A percentile compares a stretch with the other conserved stretches of the same genome.
These are phyloP conservation scores for Pachysandra terminalis DNA, from an alignment of 164 flowering plant genomes.

Conservation along the genomic window DNA sequence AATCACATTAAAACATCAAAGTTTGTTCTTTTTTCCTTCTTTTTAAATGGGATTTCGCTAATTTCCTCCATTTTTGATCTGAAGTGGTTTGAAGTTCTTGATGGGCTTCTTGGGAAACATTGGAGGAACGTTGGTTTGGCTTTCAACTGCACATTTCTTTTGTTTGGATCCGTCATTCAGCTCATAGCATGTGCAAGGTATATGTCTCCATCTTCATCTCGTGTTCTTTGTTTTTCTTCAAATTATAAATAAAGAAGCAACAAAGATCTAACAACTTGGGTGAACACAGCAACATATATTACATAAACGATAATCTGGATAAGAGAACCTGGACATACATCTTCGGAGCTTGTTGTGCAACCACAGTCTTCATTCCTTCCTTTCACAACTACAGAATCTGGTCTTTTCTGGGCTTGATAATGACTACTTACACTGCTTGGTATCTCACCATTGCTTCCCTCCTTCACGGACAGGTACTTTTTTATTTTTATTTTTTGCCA, in stretches of 20 bases:
- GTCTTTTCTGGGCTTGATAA: constrained; percentile 89
- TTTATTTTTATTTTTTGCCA: too few species aligned
- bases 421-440: constrained; percentile 99
- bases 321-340: constrained; percentile 99
- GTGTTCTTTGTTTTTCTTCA: constrained; percentile 5
- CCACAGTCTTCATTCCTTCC: constrained; percentile 97
- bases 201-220: not conserved
- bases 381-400: constrained; percentile 98
- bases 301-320: constrained; percentile 96
- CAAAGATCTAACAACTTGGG: not conserved
- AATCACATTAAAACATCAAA: too few species aligned
- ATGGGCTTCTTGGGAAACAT: constrained; percentile 92
- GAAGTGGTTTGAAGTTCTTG: constrained; percentile 99
- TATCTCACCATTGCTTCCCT: constrained; percentile 91
- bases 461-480: constrained; percentile 83
- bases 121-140: constrained; percentile 99
- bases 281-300: constrained; percentile 87
- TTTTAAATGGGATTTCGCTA: constrained; percentile 9
- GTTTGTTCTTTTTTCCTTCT: not conserved
- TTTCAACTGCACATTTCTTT: constrained; percentile 96
- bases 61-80: not conserved
- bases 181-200: constrained; percentile 99
- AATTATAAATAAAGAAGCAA: not conserved
- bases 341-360: constrained; percentile 99
- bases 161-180: constrained; percentile 99